A percentile compares a stretch with the other conserved stretches of the same genome.
These are phyloP conservation scores for Carallia pectinifolia DNA, from an alignment of 345 rosid genomes.

Conservation along the genomic window DNA sequence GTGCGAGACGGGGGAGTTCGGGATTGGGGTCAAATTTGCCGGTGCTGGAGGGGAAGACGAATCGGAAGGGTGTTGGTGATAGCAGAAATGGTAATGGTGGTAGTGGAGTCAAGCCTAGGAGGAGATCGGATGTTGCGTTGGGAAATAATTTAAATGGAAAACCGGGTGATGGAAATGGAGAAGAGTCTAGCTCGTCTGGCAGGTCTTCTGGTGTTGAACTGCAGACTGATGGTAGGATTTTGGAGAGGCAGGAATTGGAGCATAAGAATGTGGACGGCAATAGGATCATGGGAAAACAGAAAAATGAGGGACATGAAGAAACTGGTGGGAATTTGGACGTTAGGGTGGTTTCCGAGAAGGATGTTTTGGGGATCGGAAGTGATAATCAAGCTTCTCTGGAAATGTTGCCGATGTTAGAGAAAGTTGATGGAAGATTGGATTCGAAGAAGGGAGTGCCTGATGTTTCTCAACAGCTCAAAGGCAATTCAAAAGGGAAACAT, in stretches of 20 bases:
- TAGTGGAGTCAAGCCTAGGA: conserved; percentile 25
- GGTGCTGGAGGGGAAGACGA: conserved; percentile 49
- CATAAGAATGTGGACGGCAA: conserved; percentile 17
- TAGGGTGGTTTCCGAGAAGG: conserved; percentile 28
- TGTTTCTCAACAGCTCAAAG: conserved; percentile 34
- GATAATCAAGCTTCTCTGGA: conserved; percentile 25
- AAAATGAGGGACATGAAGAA: conserved; percentile 30
- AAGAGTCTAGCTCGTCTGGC: conserved; percentile 50
- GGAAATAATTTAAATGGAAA: conserved; percentile 45
- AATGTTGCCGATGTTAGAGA: conserved; percentile 21
- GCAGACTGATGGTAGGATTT: conserved; percentile 35
- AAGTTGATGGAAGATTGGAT: conserved; percentile 30
- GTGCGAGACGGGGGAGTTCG: conserved; percentile 40
- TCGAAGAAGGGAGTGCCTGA: conserved; percentile 32
- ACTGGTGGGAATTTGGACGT: conserved; percentile 30
- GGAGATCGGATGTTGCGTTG: conserved; percentile 25
- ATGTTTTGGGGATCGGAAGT: conserved; percentile 20
- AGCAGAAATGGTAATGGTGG: conserved; percentile 29
- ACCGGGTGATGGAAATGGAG: conserved; percentile 52
- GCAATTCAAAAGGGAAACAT: conserved; percentile 37
- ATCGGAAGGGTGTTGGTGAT: not conserved
- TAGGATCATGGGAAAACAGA: conserved; percentile 18
- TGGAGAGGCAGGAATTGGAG: conserved; percentile 26
- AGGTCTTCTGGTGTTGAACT: conserved; percentile 44
- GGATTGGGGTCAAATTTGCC: conserved; percentile 37